Evolutionary conservation across 2,329 filamentous ascomycete genomes (phyloP).

Genomic region (Podosphaera fusca): DNA sequence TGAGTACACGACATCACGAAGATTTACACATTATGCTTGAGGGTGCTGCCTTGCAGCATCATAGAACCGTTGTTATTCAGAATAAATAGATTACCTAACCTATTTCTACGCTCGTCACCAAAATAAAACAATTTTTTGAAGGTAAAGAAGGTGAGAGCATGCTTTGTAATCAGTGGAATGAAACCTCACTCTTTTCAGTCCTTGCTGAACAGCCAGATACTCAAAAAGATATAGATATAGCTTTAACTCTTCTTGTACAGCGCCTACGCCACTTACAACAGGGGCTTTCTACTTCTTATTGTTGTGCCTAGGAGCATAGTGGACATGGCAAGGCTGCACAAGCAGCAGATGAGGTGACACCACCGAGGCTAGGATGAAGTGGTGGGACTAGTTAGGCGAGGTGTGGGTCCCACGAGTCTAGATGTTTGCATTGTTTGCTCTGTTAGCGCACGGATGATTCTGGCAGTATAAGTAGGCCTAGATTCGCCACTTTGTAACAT

Average conservation of each 20-base stretch:
- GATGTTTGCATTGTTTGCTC: too few relatives aligned
- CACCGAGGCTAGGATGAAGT: too few relatives aligned
- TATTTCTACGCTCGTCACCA: too few relatives aligned
- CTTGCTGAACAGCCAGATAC: not conserved
- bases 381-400: too few relatives aligned
- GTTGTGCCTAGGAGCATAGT: too few relatives aligned
- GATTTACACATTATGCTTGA: not conserved
- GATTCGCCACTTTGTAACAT: too few relatives aligned
- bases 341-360: too few relatives aligned
- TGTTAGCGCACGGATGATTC: too few relatives aligned
- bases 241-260: not conserved
- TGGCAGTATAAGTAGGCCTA: too few relatives aligned
- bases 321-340: too few relatives aligned
- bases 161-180: not conserved
- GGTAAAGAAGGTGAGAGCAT: not conserved
- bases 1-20: not conserved
- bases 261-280: not conserved
- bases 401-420: too few relatives aligned
- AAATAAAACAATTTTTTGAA: not conserved
- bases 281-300: not conserved
- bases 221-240: not conserved
- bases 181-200: not conserved
- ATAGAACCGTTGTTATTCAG: not conserved
- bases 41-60: not conserved
- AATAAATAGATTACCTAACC: too few relatives aligned